Base-by-base conservation (phyloP, 1,284 basidiomycete species). In the Cystobasidium slooffiae region DNA sequence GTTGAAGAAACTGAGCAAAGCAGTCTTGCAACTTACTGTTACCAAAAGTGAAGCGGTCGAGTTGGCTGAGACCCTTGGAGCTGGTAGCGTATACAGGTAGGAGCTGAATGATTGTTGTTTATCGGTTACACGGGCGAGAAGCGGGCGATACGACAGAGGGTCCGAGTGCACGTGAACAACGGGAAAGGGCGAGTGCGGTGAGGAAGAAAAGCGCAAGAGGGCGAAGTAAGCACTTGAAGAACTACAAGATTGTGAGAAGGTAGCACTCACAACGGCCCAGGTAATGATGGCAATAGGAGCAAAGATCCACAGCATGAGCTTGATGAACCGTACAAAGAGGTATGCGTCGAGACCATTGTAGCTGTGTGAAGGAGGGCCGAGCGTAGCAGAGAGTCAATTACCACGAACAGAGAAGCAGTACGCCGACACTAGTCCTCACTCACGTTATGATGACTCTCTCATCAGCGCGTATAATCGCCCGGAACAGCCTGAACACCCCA, bases 261-360 rank as follows among this genome's bases (percentile, higher is more conserved):
- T 14, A 20, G 14, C 12, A 46, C 66, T 20, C 41, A 68, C 66
- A 52, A 80, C 75, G 49, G 78, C 74, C 76, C 79, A 81, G 18
- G 84, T 83, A 58, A 85, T 77, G 69, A 83, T 59, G 91, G 89
- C 91, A 80, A 96, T 91, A 22, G 94, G 93, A 1, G 92, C 80
- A 79, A 97, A 87, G 69, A 95, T 85, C 78, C 89, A 87, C 68
- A 91, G 82, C 87, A 93, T 89, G 80, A 85, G 88, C 72, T 90
- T 88, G 51, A 95, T 86, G 82, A 91, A 98, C 67, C 93, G 90
- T 62, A 97, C 88, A 80, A 93, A 97, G 81, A 97, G 90, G 85
- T 96, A 98, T 41, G 94, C 92, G 81, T 98, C 96, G 75, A 93
- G 87, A 44, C 96, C 95, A 77, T 96, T 96, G 75, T 88, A 61